Percentiles rank a stretch among this genome's conserved stretches.
phyloP scores from a whole-genome alignment of 495 filamentous ascomycete species.

The Neurospora tetrasperma region DNA sequence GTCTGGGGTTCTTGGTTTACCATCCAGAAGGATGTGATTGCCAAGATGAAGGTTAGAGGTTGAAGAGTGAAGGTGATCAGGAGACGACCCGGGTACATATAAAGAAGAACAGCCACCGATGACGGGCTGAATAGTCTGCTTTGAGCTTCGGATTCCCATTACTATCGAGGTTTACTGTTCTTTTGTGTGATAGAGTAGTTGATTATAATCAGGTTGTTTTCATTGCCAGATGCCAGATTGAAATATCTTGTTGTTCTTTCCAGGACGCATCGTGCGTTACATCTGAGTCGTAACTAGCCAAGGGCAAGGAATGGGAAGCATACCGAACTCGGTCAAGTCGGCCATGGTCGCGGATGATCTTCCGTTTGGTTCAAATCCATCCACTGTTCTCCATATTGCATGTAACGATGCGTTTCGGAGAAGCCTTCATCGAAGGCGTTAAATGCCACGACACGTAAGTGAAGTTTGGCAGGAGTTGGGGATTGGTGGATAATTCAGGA shows the following conservation, averaged over 20 bases:
- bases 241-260: not conserved
- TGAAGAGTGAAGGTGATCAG: not conserved
- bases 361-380: not conserved
- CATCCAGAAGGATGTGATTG: constrained; percentile 7
- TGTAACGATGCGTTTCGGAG: not conserved
- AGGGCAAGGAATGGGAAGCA: not conserved
- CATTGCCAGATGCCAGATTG: not conserved
- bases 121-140: not conserved
- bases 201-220: not conserved
- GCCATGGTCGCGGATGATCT: not conserved
- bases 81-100: not conserved
- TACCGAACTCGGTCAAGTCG: not conserved
- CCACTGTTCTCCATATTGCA: not conserved
- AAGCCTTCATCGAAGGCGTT: not conserved
- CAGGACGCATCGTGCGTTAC: not conserved
- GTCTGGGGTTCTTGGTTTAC: constrained; percentile 8
- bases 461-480: not conserved
- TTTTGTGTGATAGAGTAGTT: not conserved
- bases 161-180: not conserved
- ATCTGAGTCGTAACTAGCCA: not conserved
- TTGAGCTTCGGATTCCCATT: not conserved
- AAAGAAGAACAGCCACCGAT: not conserved
- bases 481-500: not conserved
- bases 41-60: constrained; percentile 3
- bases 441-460: not conserved